phyloP scores from a whole-genome alignment of 1,139 yeast species.

The Geotrichum histeridarum region DNA sequence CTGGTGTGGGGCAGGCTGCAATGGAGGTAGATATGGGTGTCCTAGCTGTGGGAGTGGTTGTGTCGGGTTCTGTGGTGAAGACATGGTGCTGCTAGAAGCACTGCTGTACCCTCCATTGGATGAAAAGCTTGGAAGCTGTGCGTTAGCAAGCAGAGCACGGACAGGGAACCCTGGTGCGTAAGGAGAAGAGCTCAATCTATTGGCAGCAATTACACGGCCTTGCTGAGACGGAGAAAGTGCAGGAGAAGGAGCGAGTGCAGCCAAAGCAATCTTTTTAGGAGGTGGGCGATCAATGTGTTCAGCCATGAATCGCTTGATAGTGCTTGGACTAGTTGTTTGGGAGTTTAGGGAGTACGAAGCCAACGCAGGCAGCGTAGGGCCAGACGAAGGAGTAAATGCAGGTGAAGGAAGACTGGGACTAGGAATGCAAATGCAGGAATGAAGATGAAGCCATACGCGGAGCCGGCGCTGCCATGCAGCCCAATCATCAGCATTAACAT shows the following conservation, averaged over 20 bases:
- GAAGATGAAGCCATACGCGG: slow-evolving; percentile 28
- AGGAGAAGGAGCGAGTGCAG: background rate
- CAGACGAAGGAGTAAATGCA: background rate
- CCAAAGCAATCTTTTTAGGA: background rate
- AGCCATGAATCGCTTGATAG: slow-evolving; percentile 1
- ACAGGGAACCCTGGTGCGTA: slow-evolving; percentile 17
- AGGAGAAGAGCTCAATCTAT: slow-evolving; percentile 10
- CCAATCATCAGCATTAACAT: slow-evolving; percentile 32
- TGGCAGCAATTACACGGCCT: slow-evolving; percentile 4
- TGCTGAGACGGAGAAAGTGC: background rate
- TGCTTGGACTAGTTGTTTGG: background rate
- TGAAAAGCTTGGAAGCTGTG: background rate
- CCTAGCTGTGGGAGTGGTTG: background rate
- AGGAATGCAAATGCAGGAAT: slow-evolving; percentile 11
- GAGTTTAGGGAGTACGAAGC: slow-evolving; percentile 1
- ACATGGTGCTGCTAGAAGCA: slow-evolving; percentile 1
- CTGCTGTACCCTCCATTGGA: background rate
- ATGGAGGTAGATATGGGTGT: background rate
- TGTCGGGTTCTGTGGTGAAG: background rate
- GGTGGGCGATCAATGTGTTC: slow-evolving; percentile 5
- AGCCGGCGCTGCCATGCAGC: slow-evolving; percentile 30
- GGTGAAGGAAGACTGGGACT: background rate
- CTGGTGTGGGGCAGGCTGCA: background rate
- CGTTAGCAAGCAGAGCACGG: slow-evolving; percentile 11
- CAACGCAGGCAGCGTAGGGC: background rate